A percentile compares a stretch with the other conserved stretches of the same genome.
Evolutionary conservation across 2,329 filamentous ascomycete species (phyloP).

Genomic region (Paraphaeosphaeria minitans): DNA sequence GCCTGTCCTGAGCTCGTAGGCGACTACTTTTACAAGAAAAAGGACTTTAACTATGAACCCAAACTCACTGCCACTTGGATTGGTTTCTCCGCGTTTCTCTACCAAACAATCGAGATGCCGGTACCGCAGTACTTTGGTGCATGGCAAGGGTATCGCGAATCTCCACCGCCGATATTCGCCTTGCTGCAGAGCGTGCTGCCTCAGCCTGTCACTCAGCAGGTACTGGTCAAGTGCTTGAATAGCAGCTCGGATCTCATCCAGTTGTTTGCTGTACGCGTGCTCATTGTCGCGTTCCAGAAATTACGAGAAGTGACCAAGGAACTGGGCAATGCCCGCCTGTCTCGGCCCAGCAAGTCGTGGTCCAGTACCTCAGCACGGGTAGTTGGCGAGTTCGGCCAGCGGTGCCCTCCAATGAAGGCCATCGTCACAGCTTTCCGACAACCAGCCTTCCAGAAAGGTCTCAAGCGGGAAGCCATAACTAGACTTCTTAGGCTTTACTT

Average conservation of each 20-base stretch:
- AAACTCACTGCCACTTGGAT: conserved; percentile 95
- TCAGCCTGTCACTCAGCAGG: conserved; percentile 78
- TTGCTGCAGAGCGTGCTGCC: conserved; percentile 88
- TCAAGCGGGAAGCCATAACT: conserved; percentile 79
- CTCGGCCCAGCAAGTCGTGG: conserved; percentile 62
- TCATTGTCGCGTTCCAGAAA: conserved; percentile 81
- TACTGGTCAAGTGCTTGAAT: conserved; percentile 77
- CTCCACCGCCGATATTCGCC: conserved; percentile 78
- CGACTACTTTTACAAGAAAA: conserved; percentile 82
- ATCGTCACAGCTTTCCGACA: conserved; percentile 75
- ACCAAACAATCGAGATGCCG: conserved; percentile 75
- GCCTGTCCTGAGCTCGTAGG: conserved; percentile 84
- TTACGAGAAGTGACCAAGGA: conserved; percentile 67
- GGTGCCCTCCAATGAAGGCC: conserved; percentile 82
- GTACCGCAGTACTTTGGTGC: conserved; percentile 76
- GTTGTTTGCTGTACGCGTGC: conserved; percentile 80
- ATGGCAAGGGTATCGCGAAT: conserved; percentile 62
- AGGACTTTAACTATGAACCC: conserved; percentile 80
- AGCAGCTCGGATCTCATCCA: conserved; percentile 78
- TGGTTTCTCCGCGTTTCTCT: conserved; percentile 87
- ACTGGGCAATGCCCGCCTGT: conserved; percentile 57
- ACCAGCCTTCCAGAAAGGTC: conserved; percentile 66
- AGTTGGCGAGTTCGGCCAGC: conserved; percentile 73
- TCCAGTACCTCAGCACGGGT: conserved; percentile 70
- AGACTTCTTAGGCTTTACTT: conserved; percentile 85